These are phyloP conservation scores for Penicillium olsonii DNA, from an alignment of 2,329 filamentous ascomycete species.

Conservation along the genomic window DNA sequence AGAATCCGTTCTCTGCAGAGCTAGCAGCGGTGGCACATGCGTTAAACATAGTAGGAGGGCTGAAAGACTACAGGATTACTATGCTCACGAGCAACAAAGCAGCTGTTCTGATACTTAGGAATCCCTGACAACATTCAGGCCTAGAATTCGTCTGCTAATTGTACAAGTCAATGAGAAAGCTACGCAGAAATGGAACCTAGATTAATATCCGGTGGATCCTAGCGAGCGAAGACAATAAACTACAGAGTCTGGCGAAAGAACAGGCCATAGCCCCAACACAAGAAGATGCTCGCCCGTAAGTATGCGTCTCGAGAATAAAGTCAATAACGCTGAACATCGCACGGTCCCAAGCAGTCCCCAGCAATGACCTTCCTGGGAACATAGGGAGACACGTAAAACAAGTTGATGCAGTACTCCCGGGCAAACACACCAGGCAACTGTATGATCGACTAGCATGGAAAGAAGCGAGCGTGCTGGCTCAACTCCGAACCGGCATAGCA, in stretches of 20 bases:
- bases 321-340: slow-evolving; percentile 22
- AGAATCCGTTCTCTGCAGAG: slow-evolving; percentile 12
- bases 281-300: slow-evolving; percentile 11
- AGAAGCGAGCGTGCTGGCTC: too few species aligned
- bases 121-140: slow-evolving; percentile 22
- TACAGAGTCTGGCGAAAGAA: slow-evolving; percentile 12
- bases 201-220: slow-evolving; percentile 22
- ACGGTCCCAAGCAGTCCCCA: slow-evolving; percentile 13
- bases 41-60: slow-evolving; percentile 16
- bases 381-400: slow-evolving; percentile 20
- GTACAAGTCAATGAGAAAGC: slow-evolving; percentile 25
- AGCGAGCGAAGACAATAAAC: slow-evolving; percentile 10
- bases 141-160: slow-evolving; percentile 21
- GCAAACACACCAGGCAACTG: not conserved
- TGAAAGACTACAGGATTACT: slow-evolving; percentile 22
- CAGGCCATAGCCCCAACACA: slow-evolving; percentile 14
- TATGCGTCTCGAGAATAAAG: slow-evolving; percentile 16
- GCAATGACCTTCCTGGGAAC: slow-evolving; percentile 18
- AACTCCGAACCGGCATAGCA: too few species aligned
- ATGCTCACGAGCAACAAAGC: slow-evolving; percentile 27
- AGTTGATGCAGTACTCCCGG: not conserved
- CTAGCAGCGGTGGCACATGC: slow-evolving; percentile 25
- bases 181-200: slow-evolving; percentile 21
- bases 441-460: not conserved
- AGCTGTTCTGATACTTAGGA: slow-evolving; percentile 22